Percentiles rank a stretch among this genome's conserved stretches.
Conservation (phyloP, 2,329 filamentous ascomycete species). For the Apiospora sp. region DNA sequence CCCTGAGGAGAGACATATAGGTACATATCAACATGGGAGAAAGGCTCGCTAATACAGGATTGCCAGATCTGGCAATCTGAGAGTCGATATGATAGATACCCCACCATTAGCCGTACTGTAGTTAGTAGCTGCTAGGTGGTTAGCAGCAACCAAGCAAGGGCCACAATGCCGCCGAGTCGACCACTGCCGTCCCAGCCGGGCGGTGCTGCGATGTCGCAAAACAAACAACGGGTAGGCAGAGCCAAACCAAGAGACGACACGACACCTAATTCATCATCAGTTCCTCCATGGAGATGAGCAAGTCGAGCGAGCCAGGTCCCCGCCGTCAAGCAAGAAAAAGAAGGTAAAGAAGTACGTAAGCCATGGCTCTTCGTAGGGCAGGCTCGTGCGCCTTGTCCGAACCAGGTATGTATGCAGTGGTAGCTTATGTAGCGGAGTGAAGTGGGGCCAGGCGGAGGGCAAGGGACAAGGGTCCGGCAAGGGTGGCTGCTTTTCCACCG, state of each 20-base stretch:
- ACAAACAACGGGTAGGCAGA: too few relatives aligned
- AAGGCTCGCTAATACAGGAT: neutral
- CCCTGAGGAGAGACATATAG: neutral
- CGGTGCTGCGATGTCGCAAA: neutral
- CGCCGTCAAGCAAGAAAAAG: neutral
- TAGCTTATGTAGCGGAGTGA: slow-evolving; percentile 4
- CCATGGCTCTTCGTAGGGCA: neutral
- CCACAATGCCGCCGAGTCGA: slow-evolving; percentile 1
- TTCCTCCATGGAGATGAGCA: neutral
- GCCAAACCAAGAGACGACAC: too few relatives aligned
- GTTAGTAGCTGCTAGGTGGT: neutral
- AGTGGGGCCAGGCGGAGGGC: neutral
- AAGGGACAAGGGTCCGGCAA: neutral
- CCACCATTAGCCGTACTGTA: neutral
- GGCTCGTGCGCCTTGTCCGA: neutral
- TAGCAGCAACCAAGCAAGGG: neutral
- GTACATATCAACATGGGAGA: neutral
- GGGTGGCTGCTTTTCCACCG: neutral
- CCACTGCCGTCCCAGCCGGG: slow-evolving; percentile 10
- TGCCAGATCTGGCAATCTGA: neutral
- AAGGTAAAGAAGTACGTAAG: neutral
- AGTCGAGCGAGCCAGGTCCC: too few relatives aligned
- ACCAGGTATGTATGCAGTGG: neutral
- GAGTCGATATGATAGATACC: neutral
- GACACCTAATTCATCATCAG: neutral